phyloP scores from a whole-genome alignment of 2,329 filamentous ascomycete genomes.

The Fusarium circinatum region DNA sequence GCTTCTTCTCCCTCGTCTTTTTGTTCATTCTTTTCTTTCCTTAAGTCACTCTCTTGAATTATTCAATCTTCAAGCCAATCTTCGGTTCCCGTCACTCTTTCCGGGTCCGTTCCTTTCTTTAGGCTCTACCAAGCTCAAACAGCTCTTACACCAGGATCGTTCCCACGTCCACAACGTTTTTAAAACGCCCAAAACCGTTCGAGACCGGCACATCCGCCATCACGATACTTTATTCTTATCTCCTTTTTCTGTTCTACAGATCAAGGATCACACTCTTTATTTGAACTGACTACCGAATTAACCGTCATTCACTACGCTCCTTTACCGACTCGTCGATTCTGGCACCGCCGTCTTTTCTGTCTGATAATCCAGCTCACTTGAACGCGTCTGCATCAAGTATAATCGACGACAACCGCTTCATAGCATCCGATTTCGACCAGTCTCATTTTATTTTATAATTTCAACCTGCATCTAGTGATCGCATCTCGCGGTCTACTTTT shows the following conservation, averaged over 20 bases:
- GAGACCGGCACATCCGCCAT: slow-evolving; percentile 35
- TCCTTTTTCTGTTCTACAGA: slow-evolving; percentile 35
- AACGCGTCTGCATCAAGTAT: slow-evolving; percentile 26
- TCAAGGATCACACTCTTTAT: slow-evolving; percentile 49
- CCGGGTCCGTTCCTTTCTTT: slow-evolving; percentile 59
- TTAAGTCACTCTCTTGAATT: slow-evolving; percentile 63
- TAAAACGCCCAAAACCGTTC: slow-evolving; percentile 33
- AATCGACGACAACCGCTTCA: slow-evolving; percentile 34
- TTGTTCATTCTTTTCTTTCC: slow-evolving; percentile 59
- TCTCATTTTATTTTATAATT: slow-evolving; percentile 28
- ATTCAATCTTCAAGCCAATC: slow-evolving; percentile 46
- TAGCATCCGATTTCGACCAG: slow-evolving; percentile 22
- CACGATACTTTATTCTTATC: slow-evolving; percentile 33
- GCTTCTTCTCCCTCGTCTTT: slow-evolving; percentile 48
- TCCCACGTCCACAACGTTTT: slow-evolving; percentile 28
- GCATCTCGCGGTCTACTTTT: slow-evolving; percentile 32
- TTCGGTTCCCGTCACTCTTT: slow-evolving; percentile 63
- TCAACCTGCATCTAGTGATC: slow-evolving; percentile 28
- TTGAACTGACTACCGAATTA: slow-evolving; percentile 33
- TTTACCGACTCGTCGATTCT: slow-evolving; percentile 32
- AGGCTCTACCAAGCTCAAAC: slow-evolving; percentile 46
- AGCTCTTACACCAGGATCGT: slow-evolving; percentile 39
- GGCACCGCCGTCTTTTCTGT: slow-evolving; percentile 12
- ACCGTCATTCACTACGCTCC: slow-evolving; percentile 36
- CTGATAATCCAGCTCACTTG: slow-evolving; percentile 24